Percentiles rank a stretch among this genome's conserved stretches.
Conservation (phyloP, 805 yeast genomes). For the Candida glaebosa region DNA sequence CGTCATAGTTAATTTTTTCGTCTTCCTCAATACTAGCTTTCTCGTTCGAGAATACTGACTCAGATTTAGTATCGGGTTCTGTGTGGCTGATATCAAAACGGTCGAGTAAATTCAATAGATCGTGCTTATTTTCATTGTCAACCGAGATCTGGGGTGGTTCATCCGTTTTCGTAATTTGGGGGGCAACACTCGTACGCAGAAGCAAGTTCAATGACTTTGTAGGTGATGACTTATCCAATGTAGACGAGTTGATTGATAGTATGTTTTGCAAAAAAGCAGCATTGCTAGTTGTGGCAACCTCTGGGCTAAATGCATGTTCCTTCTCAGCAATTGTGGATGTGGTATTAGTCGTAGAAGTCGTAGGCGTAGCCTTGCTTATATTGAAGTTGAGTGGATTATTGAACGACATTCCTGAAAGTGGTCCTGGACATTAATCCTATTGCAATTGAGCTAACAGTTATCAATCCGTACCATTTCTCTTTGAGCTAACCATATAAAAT, state of each 20-base stretch:
- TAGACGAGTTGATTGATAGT: constrained; percentile 1
- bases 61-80: background rate
- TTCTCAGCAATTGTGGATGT: constrained; percentile 16
- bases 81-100: constrained; percentile 26
- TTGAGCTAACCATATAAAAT: background rate
- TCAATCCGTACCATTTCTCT: background rate
- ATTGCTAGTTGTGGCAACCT: background rate
- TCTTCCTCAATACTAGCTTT: constrained; percentile 5
- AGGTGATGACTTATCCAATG: constrained; percentile 1
- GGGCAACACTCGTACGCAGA: constrained; percentile 2
- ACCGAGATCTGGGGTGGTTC: background rate
- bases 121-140: constrained; percentile 10
- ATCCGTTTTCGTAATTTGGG: background rate
- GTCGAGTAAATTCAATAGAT: constrained; percentile 32
- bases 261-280: constrained; percentile 4
- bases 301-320: background rate
- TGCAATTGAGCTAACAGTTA: too few relatives aligned
- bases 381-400: constrained; percentile 30
- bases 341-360: constrained; percentile 39
- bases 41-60: constrained; percentile 2
- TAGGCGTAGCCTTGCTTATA: constrained; percentile 36
- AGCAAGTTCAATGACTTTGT: constrained; percentile 3
- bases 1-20: constrained; percentile 8
- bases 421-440: background rate
- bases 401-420: constrained; percentile 19